Base-by-base conservation (phyloP, 768 basidiomycete genomes). In the Chalciporus sphaerocephalus region DNA sequence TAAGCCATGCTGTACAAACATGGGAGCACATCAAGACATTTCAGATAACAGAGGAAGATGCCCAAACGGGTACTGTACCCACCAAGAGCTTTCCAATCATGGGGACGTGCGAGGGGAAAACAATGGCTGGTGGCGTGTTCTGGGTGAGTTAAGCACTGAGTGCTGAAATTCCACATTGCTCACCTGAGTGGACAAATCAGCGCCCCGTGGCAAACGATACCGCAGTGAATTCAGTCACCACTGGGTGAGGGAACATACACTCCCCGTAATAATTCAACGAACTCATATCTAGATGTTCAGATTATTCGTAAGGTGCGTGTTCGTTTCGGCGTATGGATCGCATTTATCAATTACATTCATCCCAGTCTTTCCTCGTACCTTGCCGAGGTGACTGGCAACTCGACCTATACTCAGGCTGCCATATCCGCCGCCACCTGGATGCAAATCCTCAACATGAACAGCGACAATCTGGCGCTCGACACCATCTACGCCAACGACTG, bases 51-150 rank as follows among this genome's bases (percentile, higher is more conserved):
- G 42, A 61, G 7, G 64, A 66, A 1, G 56, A 75, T 42, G 73
- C 73, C 4, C 56, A 44, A 17, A 55, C 69, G n/a, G 68, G 72
- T 6, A 57, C 38, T 12, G 61, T 65, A 5, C 68, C 75, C 1
- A 60, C 66, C 35, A 79, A 79, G 55, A 55, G 52, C 6, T 75
- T 75, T 43, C 54, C 60, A 4, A 54, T 79, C 21, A 55, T 64
- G 33, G 63, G 65, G 4, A 71, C 70, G 9, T 80, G 78, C 45
- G 66, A 71, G 18, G 74, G 72, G 40, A 73, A 57, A 17, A 71
- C 73, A 11, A 78, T 78, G 74, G 74, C 71, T 5, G 77, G 78
- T 2, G 75, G 74, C 8, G 78, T 79, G 15, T 80, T 79, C 53
- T 79, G 77, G 76, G 75, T 75, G 51, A 38, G 64, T 42, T 13